Evolutionary conservation across 148 eudicot species (phyloP), one percentile per base, ranked within the genome.

Genomic region (Camellia japonica): DNA sequence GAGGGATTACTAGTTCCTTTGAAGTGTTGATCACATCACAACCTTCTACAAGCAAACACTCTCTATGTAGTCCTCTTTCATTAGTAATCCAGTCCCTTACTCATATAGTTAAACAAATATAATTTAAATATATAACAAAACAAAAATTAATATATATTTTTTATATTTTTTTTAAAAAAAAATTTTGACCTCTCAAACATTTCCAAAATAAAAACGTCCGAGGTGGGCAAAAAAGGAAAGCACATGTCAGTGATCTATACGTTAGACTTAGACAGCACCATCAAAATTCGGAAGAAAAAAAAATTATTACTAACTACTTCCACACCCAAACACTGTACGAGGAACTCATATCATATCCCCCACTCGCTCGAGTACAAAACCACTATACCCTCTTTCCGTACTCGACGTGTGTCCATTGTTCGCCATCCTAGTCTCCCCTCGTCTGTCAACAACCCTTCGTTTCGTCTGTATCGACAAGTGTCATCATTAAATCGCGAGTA

Each of bases 241-340:
- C 80, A 78, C 16, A 55, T 58, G 81, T 44, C 75, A 55, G 71
- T 70, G 75, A 79, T 70, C 81, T 70, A 79, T 79, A 58, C 3
- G 75, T 56, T 9, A 9, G 73, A 55, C 44, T 19, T 15, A 7
- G 78, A 43, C 46, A 47, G 7, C 16, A n/a, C 16, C 54, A n/a
- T 52, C 55, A 56, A 78, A 47, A 68, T 66, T 44, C 65, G 0
- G 30, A 30, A 30, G 30, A 30, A 30, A 30, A 4, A 23, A n/a
- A 18, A 43, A 47, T 10, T 14, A 71, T 0, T 23, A 23, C 0
- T 54, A 41, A 56, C 20, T 12, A 55, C 5, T 8, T 23, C 41
- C 41, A 46, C 20, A 20, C n/a, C 61, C 6, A 55, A 15, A 16
- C 60, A 38, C 51, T 0, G 41, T 72, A 44, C 73, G 19, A 72